Percentiles rank a stretch among this genome's conserved stretches.
These are phyloP conservation scores for Parathielavia appendiculata DNA, from an alignment of 495 filamentous ascomycete species.

Conservation along the genomic window DNA sequence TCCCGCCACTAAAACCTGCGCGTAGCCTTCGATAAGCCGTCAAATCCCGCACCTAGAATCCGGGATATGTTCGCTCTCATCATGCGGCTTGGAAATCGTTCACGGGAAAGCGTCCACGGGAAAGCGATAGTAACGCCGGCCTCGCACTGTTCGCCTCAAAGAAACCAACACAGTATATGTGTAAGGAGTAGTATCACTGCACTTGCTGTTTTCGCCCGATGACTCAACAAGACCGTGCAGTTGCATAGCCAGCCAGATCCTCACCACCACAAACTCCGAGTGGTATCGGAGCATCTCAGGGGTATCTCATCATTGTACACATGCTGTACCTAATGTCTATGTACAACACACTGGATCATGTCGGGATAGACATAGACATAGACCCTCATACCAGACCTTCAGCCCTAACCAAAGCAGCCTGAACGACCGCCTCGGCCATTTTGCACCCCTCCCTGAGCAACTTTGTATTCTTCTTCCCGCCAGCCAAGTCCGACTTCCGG, in stretches of 20 bases:
- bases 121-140: background rate
- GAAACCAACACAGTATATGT: background rate
- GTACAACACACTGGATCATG: background rate
- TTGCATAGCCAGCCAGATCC: no score
- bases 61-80: conserved; percentile 10
- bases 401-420: conserved; percentile 40
- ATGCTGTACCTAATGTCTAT: background rate
- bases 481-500: conserved; percentile 64
- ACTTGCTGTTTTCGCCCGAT: no score
- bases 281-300: no score
- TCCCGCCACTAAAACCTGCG: conserved; percentile 11
- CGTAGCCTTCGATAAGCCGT: conserved; percentile 16
- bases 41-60: conserved; percentile 21
- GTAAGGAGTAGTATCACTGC: no score
- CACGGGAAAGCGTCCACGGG: conserved; percentile 5
- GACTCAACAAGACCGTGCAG: no score
- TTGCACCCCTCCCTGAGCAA: conserved; percentile 66
- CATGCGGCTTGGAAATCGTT: background rate
- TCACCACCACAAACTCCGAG: no score
- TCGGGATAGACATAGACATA: background rate
- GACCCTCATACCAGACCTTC: conserved; percentile 17
- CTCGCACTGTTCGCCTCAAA: background rate
- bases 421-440: conserved; percentile 55
- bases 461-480: conserved; percentile 54
- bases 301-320: no score